Evolutionary conservation across 2,329 filamentous ascomycete genomes (phyloP).

Genomic region (Clathrospora elynae): DNA sequence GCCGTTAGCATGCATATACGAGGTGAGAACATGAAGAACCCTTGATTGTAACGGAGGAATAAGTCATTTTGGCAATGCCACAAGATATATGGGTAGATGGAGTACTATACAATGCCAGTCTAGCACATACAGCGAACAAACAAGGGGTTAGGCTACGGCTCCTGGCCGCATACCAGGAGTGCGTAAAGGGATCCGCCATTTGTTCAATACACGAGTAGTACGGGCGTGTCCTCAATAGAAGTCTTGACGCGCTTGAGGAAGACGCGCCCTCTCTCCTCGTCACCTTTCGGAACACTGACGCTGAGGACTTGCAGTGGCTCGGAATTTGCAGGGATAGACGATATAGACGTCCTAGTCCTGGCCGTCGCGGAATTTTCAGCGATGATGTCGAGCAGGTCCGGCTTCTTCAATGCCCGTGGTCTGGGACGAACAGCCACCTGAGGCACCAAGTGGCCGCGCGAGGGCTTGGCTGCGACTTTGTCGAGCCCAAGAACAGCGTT

Average conservation of each 20-base stretch:
- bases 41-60: too few species aligned
- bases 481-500: conserved; percentile 80
- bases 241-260: conserved; percentile 88
- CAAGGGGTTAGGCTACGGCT: too few species aligned
- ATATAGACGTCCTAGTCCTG: conserved; percentile 29
- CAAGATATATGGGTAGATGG: too few species aligned
- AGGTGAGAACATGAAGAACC: too few species aligned
- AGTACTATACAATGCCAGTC: too few species aligned
- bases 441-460: conserved; percentile 70
- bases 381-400: conserved; percentile 85
- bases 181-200: too few species aligned
- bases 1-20: too few species aligned
- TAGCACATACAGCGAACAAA: too few species aligned
- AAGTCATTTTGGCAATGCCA: too few species aligned
- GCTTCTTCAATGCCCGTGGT: conserved; percentile 54
- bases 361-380: conserved; percentile 39
- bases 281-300: conserved; percentile 75
- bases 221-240: conserved; percentile 68
- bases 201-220: too few species aligned
- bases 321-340: conserved; percentile 35
- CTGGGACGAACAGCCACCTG: conserved; percentile 63
- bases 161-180: too few species aligned
- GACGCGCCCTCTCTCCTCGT: conserved; percentile 78
- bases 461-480: conserved; percentile 53
- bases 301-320: conserved; percentile 77